These are phyloP conservation scores for Vitis hybrid DNA, from an alignment of 177 flowering plant genomes.

Conservation along the genomic window DNA sequence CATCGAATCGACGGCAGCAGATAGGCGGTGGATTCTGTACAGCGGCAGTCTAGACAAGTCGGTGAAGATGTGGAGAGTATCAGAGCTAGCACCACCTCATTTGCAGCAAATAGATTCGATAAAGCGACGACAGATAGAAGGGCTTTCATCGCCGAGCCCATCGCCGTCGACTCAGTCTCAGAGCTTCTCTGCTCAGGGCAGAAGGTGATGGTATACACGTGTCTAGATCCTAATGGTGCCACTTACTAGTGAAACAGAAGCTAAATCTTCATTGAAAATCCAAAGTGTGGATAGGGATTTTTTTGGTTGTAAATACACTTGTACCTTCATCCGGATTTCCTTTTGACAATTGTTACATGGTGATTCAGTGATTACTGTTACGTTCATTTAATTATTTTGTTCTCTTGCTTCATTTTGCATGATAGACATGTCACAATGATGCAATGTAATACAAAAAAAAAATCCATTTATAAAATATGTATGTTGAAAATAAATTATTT, in stretches of 20 bases:
- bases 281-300: no score
- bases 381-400: no score
- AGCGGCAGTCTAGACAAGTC: constrained; percentile 83
- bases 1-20: constrained; percentile 15
- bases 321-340: no score
- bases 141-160: neutral
- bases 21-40: constrained; percentile 39
- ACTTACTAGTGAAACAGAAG: no score
- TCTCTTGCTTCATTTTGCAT: no score
- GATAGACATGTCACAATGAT: neutral
- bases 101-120: constrained; percentile 1
- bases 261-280: no score
- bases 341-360: no score
- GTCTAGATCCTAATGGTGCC: no score
- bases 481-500: no score
- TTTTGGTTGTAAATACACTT: no score
- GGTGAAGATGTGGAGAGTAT: constrained; percentile 70
- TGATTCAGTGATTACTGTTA: no score
- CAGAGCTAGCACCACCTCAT: constrained; percentile 35
- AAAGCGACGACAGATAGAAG: neutral
- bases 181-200: neutral
- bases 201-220: no score
- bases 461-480: neutral
- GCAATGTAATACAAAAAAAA: constrained; percentile 7
- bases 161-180: constrained; percentile 8